These are phyloP conservation scores for Sonneratia alba DNA, from an alignment of 345 rosid genomes.

Conservation along the genomic window DNA sequence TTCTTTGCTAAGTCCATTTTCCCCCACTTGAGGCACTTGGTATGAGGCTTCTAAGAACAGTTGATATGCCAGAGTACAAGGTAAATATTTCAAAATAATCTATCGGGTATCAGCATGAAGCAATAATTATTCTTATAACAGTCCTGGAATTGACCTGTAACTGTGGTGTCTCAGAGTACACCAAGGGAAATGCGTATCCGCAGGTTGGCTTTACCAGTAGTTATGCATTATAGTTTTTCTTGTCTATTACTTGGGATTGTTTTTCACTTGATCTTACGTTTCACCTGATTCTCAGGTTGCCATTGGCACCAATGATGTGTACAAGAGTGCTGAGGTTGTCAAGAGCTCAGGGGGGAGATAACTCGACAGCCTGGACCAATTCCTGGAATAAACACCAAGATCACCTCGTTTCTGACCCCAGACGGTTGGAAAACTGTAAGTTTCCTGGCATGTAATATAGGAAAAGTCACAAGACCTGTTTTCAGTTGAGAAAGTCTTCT, in stretches of 20 bases:
- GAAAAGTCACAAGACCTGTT: not conserved
- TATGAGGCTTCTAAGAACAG: constrained; percentile 62
- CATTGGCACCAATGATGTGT: constrained; percentile 82
- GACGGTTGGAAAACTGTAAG: constrained; percentile 98
- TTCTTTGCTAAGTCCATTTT: not conserved
- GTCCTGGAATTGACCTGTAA: constrained; percentile 81
- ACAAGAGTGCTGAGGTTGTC: constrained; percentile 85
- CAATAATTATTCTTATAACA: constrained; percentile 4
- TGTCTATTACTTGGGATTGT: not conserved
- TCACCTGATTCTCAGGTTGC: constrained; percentile 39
- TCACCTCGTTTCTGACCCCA: constrained; percentile 73
- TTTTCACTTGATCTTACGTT: not conserved
- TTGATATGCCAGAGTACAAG: constrained; percentile 74
- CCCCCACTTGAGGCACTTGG: constrained; percentile 57
- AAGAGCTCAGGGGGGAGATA: constrained; percentile 91
- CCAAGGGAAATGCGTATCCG: constrained; percentile 88
- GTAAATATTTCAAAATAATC: constrained; percentile 21
- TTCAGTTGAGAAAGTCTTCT: not conserved
- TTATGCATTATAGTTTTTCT: not conserved
- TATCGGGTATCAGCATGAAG: not conserved
- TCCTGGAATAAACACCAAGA: constrained; percentile 87
- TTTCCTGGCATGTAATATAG: not conserved
- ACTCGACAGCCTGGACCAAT: constrained; percentile 78
- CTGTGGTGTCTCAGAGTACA: constrained; percentile 79
- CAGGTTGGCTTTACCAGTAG: constrained; percentile 36